Conservation (phyloP, 345 rosid genomes). For the Salix udensis region DNA sequence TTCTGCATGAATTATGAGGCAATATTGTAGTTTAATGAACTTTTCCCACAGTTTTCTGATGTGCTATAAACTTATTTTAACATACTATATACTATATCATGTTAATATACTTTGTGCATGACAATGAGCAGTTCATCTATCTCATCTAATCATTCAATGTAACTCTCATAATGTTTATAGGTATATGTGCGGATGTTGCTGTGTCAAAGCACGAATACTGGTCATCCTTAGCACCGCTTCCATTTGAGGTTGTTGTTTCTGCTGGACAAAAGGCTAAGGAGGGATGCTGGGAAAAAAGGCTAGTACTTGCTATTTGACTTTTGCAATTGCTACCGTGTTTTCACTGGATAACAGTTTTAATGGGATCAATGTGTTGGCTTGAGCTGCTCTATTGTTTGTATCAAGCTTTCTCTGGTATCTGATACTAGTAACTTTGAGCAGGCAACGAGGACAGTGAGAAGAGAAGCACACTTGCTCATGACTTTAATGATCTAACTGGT, state of each 20-base stretch:
- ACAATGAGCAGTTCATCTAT: background rate
- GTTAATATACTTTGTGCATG: background rate
- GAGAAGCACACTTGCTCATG: slow-evolving; percentile 44
- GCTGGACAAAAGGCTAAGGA: slow-evolving; percentile 91
- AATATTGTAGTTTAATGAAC: background rate
- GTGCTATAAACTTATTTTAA: background rate
- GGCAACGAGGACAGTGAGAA: slow-evolving; percentile 21
- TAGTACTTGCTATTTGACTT: slow-evolving; percentile 26
- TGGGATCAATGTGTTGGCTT: slow-evolving; percentile 5
- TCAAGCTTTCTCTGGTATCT: background rate
- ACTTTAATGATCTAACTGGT: slow-evolving; percentile 70
- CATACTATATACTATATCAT: background rate
- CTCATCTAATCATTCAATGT: slow-evolving; percentile 11
- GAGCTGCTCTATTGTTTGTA: background rate
- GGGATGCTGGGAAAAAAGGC: slow-evolving; percentile 72
- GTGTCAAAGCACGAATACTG: slow-evolving; percentile 74
- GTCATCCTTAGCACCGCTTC: slow-evolving; percentile 98
- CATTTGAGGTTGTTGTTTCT: slow-evolving; percentile 74
- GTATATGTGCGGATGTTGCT: slow-evolving; percentile 88
- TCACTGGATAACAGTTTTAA: background rate
- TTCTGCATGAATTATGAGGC: slow-evolving; percentile 4
- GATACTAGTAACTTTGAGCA: slow-evolving; percentile 7
- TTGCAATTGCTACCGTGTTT: background rate
- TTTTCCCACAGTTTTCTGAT: background rate
- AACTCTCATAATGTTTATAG: slow-evolving; percentile 33